These are phyloP conservation scores for Uronychia binucleata DNA, from an alignment of 73 alveolate genomes.

Conservation along the genomic window DNA sequence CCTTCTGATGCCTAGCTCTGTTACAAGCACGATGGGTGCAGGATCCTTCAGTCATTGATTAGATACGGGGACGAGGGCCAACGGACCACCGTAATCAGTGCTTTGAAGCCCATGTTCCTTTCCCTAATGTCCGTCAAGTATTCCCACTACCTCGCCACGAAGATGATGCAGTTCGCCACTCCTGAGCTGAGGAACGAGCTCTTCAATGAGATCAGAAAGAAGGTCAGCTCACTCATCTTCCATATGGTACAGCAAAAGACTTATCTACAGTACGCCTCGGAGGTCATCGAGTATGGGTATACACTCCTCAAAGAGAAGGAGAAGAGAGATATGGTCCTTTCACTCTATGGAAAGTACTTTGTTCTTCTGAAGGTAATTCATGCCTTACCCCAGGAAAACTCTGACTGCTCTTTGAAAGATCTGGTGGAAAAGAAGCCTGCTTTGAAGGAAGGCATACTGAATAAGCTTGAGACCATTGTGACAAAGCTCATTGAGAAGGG, in stretches of 20 bases:
- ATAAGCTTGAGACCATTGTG: slow-evolving; percentile 66
- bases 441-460: slow-evolving; percentile 58
- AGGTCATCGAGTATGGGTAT: slow-evolving; percentile 60
- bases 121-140: slow-evolving; percentile 77
- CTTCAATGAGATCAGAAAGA: slow-evolving; percentile 47
- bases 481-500: slow-evolving; percentile 81
- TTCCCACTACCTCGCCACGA: slow-evolving; percentile 84
- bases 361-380: slow-evolving; percentile 38
- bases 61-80: slow-evolving; percentile 82
- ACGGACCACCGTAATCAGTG: slow-evolving; percentile 61
- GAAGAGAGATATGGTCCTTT: slow-evolving; percentile 55
- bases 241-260: slow-evolving; percentile 1
- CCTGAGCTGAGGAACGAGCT: slow-evolving; percentile 66
- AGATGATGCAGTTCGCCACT: slow-evolving; percentile 71
- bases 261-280: slow-evolving; percentile 43
- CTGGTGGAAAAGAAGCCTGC: slow-evolving; percentile 66
- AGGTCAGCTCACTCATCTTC: slow-evolving; percentile 23
- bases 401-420: slow-evolving; percentile 16
- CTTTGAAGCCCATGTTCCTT: slow-evolving; percentile 54
- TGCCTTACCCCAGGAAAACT: too few relatives aligned
- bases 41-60: slow-evolving; percentile 80
- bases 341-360: slow-evolving; percentile 64
- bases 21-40: slow-evolving; percentile 90
- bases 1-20: slow-evolving; percentile 39
- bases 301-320: slow-evolving; percentile 17